A percentile compares a stretch with the other conserved stretches of the same genome.
Conservation (phyloP, 768 basidiomycete species). For the Termitomyces heimii region DNA sequence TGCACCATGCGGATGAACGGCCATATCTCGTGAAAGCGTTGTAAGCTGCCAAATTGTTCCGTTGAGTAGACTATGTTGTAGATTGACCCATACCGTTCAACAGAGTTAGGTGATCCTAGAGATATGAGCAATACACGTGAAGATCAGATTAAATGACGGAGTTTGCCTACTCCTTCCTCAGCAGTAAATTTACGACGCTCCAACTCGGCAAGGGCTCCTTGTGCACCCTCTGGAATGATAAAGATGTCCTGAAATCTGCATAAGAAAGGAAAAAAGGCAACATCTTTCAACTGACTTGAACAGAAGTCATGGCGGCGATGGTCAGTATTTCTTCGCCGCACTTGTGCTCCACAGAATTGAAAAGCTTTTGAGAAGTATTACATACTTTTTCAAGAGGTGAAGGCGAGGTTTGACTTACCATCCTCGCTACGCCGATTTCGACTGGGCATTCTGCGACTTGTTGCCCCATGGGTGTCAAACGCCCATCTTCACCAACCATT, state of each 20-base stretch:
- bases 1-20: conserved; percentile 88
- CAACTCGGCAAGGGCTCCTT: conserved; percentile 83
- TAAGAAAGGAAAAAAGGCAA: background rate
- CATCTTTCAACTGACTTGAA: conserved; percentile 51
- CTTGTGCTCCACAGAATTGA: conserved; percentile 75
- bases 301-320: conserved; percentile 91
- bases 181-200: conserved; percentile 96
- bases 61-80: background rate
- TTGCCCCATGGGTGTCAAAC: conserved; percentile 71
- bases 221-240: conserved; percentile 78
- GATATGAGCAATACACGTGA: conserved; percentile 3
- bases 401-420: conserved; percentile 46
- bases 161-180: conserved; percentile 80
- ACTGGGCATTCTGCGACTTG: conserved; percentile 93
- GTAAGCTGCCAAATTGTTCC: conserved; percentile 51
- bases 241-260: conserved; percentile 68
- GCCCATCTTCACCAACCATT: conserved; percentile 79
- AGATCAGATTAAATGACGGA: background rate
- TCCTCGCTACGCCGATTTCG: conserved; percentile 89
- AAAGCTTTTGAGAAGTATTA: conserved; percentile 47
- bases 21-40: conserved; percentile 88
- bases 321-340: conserved; percentile 96
- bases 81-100: conserved; percentile 63
- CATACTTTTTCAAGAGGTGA: background rate
- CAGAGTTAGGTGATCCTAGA: conserved; percentile 89